phyloP scores from a whole-genome alignment of 2,329 filamentous ascomycete genomes.

The Penicillium sp. region DNA sequence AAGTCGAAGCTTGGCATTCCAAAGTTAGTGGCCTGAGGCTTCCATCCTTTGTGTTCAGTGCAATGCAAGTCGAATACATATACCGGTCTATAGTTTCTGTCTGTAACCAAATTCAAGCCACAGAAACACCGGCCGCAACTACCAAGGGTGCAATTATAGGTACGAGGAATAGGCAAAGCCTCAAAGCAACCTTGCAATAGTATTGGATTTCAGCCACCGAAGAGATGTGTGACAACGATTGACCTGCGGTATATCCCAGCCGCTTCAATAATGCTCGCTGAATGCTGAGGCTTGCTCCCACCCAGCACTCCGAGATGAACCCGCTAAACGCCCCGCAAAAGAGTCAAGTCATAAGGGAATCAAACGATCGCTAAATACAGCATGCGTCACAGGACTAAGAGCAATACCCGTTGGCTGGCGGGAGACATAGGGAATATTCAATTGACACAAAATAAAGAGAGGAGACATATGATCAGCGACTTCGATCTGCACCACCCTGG shows the following conservation, averaged over 20 bases:
- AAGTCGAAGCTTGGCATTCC: neutral
- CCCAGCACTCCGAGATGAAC: conserved; percentile 19
- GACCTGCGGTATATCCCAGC: conserved; percentile 20
- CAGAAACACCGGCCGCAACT: neutral
- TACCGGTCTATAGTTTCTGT: too few relatives aligned
- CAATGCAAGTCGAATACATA: too few relatives aligned
- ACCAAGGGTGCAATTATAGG: neutral
- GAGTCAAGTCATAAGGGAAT: conserved; percentile 18
- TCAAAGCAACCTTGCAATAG: neutral
- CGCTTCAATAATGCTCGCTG: conserved; percentile 16
- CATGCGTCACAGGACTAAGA: conserved; percentile 21
- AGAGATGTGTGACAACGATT: conserved; percentile 13
- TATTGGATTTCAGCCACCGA: conserved; percentile 5
- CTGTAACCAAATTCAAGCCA: too few relatives aligned
- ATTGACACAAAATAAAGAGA: conserved; percentile 15
- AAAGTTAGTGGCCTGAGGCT: neutral
- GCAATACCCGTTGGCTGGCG: conserved; percentile 9
- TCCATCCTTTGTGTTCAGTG: neutral
- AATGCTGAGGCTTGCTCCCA: conserved; percentile 1
- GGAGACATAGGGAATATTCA: conserved; percentile 5
- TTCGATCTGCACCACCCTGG: conserved; percentile 37
- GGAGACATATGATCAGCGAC: conserved; percentile 26
- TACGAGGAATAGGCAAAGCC: conserved; percentile 2
- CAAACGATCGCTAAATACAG: conserved; percentile 34
- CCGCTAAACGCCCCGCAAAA: conserved; percentile 27